A percentile compares a stretch with the other conserved stretches of the same genome.
phyloP scores from a whole-genome alignment of 139 green algal species.

The Monoraphidium neglectum region DNA sequence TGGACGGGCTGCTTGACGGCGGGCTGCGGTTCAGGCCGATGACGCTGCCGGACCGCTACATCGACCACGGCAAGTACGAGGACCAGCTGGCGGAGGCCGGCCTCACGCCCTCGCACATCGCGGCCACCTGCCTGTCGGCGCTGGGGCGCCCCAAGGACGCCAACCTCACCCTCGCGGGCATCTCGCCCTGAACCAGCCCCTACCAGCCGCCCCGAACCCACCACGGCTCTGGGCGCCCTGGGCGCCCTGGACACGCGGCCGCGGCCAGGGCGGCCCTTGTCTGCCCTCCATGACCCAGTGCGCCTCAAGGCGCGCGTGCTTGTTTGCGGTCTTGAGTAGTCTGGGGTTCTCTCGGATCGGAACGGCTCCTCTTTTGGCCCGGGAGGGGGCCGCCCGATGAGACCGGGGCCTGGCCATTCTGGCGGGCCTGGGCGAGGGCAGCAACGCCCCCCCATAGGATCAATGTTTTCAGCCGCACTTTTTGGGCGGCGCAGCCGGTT shows the following conservation, averaged over 20 bases:
- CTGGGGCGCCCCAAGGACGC: slow-evolving; percentile 65
- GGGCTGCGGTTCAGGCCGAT: slow-evolving; percentile 94
- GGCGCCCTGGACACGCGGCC: not conserved
- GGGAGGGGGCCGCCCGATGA: no score
- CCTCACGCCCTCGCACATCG: slow-evolving; percentile 87
- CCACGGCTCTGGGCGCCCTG: not conserved
- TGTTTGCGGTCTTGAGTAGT: no score
- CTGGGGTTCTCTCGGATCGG: not conserved
- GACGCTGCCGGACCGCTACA: slow-evolving; percentile 88
- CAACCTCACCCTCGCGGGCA: slow-evolving; percentile 22
- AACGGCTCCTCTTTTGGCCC: no score
- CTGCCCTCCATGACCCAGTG: no score
- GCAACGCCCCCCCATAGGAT: no score
- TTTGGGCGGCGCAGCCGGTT: no score
- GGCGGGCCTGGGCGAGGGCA: no score
- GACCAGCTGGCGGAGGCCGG: slow-evolving; percentile 94
- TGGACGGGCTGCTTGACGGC: slow-evolving; percentile 93
- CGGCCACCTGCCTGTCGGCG: slow-evolving; percentile 78
- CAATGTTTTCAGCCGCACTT: no score
- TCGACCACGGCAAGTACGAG: slow-evolving; percentile 86
- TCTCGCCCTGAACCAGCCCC: not conserved
- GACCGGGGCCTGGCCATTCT: no score
- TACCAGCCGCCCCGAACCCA: not conserved
- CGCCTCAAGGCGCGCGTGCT: no score
- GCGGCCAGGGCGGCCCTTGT: not conserved